A percentile compares a stretch with the other conserved stretches of the same genome.
Evolutionary conservation across 2,329 filamentous ascomycete genomes (phyloP).

Genomic region (Penicillium hesseltinei): DNA sequence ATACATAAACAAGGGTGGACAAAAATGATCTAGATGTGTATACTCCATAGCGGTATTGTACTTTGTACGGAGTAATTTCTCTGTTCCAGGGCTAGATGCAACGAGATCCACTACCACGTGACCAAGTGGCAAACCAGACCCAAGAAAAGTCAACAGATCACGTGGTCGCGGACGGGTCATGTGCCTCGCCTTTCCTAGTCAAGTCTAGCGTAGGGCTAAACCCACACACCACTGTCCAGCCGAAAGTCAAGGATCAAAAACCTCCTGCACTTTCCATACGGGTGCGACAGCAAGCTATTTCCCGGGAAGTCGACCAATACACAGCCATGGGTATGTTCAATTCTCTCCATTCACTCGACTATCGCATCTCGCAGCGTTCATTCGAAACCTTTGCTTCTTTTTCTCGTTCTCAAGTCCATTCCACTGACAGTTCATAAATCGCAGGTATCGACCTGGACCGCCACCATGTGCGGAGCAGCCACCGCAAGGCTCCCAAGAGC

Average conservation of each 20-base stretch:
- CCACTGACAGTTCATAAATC: slow-evolving; percentile 18
- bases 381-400: not conserved
- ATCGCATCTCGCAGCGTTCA: slow-evolving; percentile 1
- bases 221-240: slow-evolving; percentile 44
- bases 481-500: slow-evolving; percentile 95
- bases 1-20: not conserved
- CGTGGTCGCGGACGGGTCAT: slow-evolving; percentile 2
- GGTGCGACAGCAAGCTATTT: slow-evolving; percentile 44
- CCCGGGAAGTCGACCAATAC: slow-evolving; percentile 40
- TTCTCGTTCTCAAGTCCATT: not conserved
- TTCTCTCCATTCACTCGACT: not conserved
- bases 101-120: not conserved
- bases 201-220: slow-evolving; percentile 45
- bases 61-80: not conserved
- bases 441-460: slow-evolving; percentile 58
- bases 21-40: not conserved
- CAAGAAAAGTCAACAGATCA: not conserved
- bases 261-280: slow-evolving; percentile 37
- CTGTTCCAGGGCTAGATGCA: not conserved
- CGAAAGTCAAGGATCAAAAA: slow-evolving; percentile 43
- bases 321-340: slow-evolving; percentile 46
- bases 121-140: not conserved
- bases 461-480: slow-evolving; percentile 64
- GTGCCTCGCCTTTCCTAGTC: slow-evolving; percentile 18
- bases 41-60: not conserved